Evolutionary conservation across 106 monocot species (phyloP).

Genomic region (Amphibolis antarctica): DNA sequence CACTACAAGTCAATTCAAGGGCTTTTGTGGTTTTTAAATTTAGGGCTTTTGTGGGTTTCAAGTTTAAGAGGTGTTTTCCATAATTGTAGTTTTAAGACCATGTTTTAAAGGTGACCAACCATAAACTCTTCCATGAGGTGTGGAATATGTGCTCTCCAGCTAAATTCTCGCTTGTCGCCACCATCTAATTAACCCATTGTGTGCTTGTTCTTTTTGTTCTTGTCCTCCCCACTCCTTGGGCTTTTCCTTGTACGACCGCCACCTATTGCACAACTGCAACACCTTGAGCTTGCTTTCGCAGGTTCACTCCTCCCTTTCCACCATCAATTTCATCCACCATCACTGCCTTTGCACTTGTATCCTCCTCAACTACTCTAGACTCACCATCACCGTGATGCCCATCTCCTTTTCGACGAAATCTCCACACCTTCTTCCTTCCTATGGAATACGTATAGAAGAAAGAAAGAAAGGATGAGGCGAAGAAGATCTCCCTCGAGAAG

Average conservation of each 20-base stretch:
- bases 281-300: constrained; percentile 2
- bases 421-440: constrained; percentile 18
- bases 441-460: no score
- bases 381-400: constrained; percentile 7
- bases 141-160: background rate
- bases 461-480: no score
- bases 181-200: background rate
- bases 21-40: no score
- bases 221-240: background rate
- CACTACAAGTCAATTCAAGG: no score
- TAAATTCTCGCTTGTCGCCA: background rate
- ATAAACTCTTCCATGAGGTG: no score
- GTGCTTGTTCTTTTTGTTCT: background rate
- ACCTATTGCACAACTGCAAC: background rate
- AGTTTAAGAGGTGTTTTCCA: no score
- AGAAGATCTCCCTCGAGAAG: no score
- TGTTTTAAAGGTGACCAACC: no score
- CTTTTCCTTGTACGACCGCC: background rate
- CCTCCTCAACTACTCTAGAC: constrained; percentile 4
- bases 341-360: constrained; percentile 1
- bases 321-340: constrained; percentile 1
- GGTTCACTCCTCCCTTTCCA: constrained; percentile 1
- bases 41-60: no score
- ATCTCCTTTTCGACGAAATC: constrained; percentile 28
- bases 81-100: no score